phyloP scores from a whole-genome alignment of 345 rosid species.

The Gossypium rotundifolium region DNA sequence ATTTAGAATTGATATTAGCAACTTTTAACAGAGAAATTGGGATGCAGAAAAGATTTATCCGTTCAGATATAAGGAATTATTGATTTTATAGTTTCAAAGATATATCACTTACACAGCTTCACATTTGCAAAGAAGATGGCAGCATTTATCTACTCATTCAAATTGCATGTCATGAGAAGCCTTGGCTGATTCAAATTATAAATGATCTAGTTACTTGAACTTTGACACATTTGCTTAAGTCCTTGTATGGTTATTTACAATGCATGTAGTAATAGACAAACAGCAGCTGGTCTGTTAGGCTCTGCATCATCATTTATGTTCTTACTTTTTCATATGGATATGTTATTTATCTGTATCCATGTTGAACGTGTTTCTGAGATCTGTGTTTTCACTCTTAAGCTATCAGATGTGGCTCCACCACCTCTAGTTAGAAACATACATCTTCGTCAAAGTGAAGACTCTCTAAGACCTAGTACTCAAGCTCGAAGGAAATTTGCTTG shows the following conservation, averaged over 20 bases:
- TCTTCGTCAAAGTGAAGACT: conserved; percentile 37
- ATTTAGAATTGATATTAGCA: neutral
- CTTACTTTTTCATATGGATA: neutral
- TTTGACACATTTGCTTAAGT: neutral
- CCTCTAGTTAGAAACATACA: conserved; percentile 51
- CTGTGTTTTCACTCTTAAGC: conserved; percentile 35
- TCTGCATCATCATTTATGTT: neutral
- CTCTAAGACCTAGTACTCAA: conserved; percentile 44
- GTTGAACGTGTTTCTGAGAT: conserved; percentile 1
- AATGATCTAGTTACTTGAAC: neutral
- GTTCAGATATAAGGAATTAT: neutral
- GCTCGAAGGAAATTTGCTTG: conserved; percentile 56
- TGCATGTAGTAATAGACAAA: neutral
- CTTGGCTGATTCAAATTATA: neutral
- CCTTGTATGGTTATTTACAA: neutral
- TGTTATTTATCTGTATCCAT: neutral
- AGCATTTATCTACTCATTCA: neutral
- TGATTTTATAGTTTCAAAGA: neutral
- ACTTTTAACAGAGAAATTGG: neutral
- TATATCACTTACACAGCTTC: neutral
- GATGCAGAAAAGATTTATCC: neutral
- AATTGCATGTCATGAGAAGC: neutral
- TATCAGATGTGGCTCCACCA: conserved; percentile 64
- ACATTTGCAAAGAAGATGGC: neutral
- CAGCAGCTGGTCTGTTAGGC: neutral